Percentiles rank a stretch among this genome's conserved stretches.
Evolutionary conservation across 306 rosid genomes (phyloP).

Genomic region (Prinsepia uniflora): DNA sequence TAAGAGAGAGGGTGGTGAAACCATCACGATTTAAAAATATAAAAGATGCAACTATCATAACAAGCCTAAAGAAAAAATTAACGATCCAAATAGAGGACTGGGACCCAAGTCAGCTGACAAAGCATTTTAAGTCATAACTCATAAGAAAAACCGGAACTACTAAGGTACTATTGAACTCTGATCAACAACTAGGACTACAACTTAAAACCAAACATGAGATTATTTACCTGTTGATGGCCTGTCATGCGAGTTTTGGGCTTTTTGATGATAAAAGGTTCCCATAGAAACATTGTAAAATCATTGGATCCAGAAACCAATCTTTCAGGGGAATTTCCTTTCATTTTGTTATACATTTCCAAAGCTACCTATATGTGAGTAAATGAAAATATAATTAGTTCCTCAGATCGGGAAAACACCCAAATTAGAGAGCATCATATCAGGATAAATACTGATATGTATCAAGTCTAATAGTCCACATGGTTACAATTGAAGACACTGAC

Average conservation of each 20-base stretch:
- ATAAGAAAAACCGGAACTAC: background rate
- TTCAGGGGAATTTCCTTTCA: constrained; percentile 85
- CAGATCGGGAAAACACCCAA: too few species aligned
- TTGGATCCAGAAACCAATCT: constrained; percentile 96
- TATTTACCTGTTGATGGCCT: constrained; percentile 86
- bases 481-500: too few species aligned
- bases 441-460: too few species aligned
- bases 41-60: background rate
- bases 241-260: constrained; percentile 89
- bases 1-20: background rate
- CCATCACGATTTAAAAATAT: background rate
- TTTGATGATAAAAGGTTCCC: constrained; percentile 90
- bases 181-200: constrained; percentile 11
- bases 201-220: background rate
- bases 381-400: too few species aligned
- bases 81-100: background rate
- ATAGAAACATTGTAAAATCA: constrained; percentile 94
- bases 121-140: background rate
- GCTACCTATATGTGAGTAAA: too few species aligned
- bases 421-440: too few species aligned
- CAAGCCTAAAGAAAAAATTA: background rate
- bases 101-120: background rate
- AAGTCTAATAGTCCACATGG: too few species aligned
- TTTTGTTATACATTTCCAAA: constrained; percentile 22
- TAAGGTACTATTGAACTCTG: constrained; percentile 18